A percentile compares a stretch with the other conserved stretches of the same genome.
Conservation (phyloP, 768 basidiomycete genomes). For the Kwoniella heveanensis region DNA sequence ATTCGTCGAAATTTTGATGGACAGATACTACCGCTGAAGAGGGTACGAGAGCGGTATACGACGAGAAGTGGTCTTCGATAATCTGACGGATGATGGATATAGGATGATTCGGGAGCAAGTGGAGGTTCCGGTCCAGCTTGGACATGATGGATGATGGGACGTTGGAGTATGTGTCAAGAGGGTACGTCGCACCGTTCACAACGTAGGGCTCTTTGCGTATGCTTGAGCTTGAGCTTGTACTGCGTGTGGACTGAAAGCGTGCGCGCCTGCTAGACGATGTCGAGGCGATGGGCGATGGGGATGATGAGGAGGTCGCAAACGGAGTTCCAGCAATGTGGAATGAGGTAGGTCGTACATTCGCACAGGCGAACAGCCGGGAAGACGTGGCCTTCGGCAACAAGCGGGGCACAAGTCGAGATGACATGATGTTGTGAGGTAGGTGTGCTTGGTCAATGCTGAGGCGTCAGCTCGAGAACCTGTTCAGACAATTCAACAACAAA, state of each 20-base stretch:
- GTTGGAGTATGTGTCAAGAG: constrained; percentile 79
- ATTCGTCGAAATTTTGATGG: constrained; percentile 87
- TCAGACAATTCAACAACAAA: too few relatives aligned
- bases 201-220: constrained; percentile 22
- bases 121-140: constrained; percentile 75
- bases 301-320: neutral
- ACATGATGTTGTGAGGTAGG: neutral
- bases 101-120: constrained; percentile 77
- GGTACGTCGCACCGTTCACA: constrained; percentile 60
- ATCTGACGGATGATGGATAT: constrained; percentile 78
- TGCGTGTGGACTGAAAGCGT: neutral
- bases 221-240: too few relatives aligned
- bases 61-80: constrained; percentile 80
- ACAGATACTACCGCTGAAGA: constrained; percentile 88
- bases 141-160: constrained; percentile 79
- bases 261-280: constrained; percentile 12
- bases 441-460: too few relatives aligned
- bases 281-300: neutral
- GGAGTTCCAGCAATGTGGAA: neutral
- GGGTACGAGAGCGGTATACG: constrained; percentile 72
- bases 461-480: too few relatives aligned
- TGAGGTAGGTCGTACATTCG: neutral
- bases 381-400: too few relatives aligned
- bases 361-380: neutral
- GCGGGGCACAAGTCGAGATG: neutral